These are phyloP conservation scores for Rhododendron griersonianum DNA, from an alignment of 148 eudicot species.

Conservation along the genomic window DNA sequence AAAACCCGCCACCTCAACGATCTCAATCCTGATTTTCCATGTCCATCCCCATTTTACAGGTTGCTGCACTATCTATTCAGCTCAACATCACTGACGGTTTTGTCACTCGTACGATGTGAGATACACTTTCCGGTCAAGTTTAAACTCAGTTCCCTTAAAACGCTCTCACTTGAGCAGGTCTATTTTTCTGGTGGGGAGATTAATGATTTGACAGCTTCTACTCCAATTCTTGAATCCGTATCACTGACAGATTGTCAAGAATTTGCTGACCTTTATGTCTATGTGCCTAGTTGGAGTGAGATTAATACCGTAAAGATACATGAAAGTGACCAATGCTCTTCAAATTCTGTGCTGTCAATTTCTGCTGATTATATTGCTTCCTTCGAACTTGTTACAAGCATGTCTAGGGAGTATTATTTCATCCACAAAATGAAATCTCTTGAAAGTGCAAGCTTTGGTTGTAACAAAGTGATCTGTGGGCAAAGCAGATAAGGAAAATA, in stretches of 20 bases:
- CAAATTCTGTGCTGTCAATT: background rate
- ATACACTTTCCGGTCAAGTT: background rate
- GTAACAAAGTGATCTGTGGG: background rate
- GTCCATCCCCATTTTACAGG: too few species aligned
- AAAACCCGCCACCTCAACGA: background rate
- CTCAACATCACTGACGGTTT: background rate
- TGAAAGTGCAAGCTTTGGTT: slow-evolving; percentile 5
- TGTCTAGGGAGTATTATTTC: background rate
- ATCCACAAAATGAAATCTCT: background rate
- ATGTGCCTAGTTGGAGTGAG: background rate
- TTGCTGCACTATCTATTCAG: too few species aligned
- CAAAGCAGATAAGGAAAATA: too few species aligned
- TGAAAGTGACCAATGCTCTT: background rate
- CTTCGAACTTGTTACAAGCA: background rate
- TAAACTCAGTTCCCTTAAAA: background rate
- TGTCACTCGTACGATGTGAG: background rate
- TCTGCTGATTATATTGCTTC: background rate
- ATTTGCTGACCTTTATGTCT: background rate
- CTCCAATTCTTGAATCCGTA: slow-evolving; percentile 5
- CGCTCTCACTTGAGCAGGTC: background rate
- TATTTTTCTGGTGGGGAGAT: background rate
- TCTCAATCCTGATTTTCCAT: background rate
- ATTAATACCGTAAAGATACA: background rate
- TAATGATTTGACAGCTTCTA: background rate
- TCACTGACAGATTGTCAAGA: background rate